phyloP scores from a whole-genome alignment of 345 rosid genomes.

The Lepidium didymum region DNA sequence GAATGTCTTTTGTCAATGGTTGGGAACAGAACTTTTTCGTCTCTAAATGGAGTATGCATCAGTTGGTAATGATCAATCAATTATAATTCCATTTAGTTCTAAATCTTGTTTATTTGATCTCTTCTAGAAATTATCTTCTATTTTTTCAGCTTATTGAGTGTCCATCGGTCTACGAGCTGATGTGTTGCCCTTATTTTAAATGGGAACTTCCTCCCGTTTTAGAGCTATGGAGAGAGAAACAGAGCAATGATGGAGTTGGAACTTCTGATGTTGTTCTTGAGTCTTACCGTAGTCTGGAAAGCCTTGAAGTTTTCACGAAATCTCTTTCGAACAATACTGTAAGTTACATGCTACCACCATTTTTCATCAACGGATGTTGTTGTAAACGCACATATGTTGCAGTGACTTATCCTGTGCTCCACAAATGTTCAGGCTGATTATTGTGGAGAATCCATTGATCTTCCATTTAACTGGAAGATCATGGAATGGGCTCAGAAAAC shows the following conservation, averaged over 20 bases:
- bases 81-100: not conserved
- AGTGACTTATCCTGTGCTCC: not conserved
- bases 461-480: conserved; percentile 83
- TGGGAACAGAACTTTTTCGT: conserved; percentile 96
- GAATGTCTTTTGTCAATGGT: conserved; percentile 94
- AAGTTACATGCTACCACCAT: conserved; percentile 17
- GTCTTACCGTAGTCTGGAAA: conserved; percentile 52
- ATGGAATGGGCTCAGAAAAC: conserved; percentile 86
- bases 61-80: conserved; percentile 44
- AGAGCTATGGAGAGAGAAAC: conserved; percentile 68
- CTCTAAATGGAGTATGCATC: conserved; percentile 99
- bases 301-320: conserved; percentile 48
- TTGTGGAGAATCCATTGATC: conserved; percentile 51
- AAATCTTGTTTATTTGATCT: not conserved
- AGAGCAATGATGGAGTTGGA: conserved; percentile 32
- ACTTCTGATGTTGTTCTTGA: conserved; percentile 52
- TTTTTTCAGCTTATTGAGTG: conserved; percentile 77
- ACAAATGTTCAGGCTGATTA: conserved; percentile 45
- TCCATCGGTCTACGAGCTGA: conserved; percentile 79
- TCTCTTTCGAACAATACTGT: conserved; percentile 73
- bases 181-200: conserved; percentile 61
- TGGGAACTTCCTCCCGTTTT: conserved; percentile 62
- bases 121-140: not conserved
- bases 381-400: not conserved
- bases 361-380: not conserved